Base-by-base conservation (phyloP, 2,329 filamentous ascomycete species). In the Ophiocordyceps camponoti-floridani region DNA sequence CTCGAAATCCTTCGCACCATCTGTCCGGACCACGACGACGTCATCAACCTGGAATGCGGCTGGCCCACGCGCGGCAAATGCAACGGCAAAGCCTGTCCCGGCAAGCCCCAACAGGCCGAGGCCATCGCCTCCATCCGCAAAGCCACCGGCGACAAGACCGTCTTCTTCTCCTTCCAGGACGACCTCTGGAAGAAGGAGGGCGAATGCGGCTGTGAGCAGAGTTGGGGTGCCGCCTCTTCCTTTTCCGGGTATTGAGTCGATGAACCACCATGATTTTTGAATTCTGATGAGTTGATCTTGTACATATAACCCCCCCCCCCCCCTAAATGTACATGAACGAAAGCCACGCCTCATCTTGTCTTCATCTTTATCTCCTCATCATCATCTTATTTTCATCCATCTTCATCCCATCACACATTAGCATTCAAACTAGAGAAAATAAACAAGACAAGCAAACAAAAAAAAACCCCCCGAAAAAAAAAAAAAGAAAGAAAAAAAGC, bases 41-140 rank as follows among this genome's bases (percentile, higher is more conserved):
- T 79, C 52, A 77, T 85, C 69, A 85, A 89, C 67, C 72, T 93
- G 53, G 89, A 96, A 78, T 84, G 82, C 46, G 89, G 89, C 56
- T 96, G 88, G 87, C 89, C 89, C 51, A 78, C 68, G 45, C 52
- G 59, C 8, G 88, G 88, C 58, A 54, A 62, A 28, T 62, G 75
- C 66, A 89, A 91, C 65, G 85, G 84, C 48, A 58, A 58, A 18
- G 87, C 87, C 47, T 68, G 84, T 54, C 77, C 88, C 46, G 78
- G 83, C 53, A 43, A 53, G 5, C 40, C 58, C 1, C 68, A 89
- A 67, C 89, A 96, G 73, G 65, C 65, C 43, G 62, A 57, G 40
- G 89, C 89, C 54, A 77, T 96, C 60, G 60, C 72, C 51, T 74
- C 74, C 47, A 89, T 96, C 59, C 65, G 78, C 51, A 55, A 73